Evolutionary conservation across 106 monocot species (phyloP).

Genomic region (Alisma plantagoaquatica): DNA sequence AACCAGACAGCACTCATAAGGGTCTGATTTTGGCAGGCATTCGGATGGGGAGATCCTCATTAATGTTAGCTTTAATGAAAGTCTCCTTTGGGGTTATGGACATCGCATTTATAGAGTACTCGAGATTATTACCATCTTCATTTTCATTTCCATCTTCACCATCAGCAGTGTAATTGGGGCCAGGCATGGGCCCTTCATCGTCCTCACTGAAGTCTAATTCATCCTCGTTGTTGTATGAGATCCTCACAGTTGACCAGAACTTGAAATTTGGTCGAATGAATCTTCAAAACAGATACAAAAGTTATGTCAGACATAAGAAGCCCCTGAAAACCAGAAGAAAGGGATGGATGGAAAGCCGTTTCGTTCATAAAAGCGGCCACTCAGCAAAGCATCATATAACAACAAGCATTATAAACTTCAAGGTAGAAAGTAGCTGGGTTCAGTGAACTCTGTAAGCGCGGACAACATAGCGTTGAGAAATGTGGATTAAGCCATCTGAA

Average conservation of each 20-base stretch:
- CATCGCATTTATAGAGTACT: constrained; percentile 61
- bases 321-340: no score
- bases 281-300: constrained; percentile 17
- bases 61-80: constrained; percentile 15
- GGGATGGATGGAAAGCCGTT: not conserved
- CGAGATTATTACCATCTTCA: constrained; percentile 36
- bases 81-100: constrained; percentile 68
- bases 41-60: constrained; percentile 3
- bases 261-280: constrained; percentile 75
- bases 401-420: not conserved
- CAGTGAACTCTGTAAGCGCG: not conserved
- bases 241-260: constrained; percentile 69
- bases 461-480: not conserved
- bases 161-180: constrained; percentile 5
- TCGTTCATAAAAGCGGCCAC: no score
- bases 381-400: not conserved
- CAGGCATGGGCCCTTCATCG: constrained; percentile 13
- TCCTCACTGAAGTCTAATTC: constrained; percentile 29
- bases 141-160: constrained; percentile 9
- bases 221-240: constrained; percentile 55
- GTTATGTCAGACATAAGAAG: no score
- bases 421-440: not conserved
- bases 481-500: no score
- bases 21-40: constrained; percentile 94
- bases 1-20: constrained; percentile 46